Percentiles rank a stretch among this genome's conserved stretches.
Conservation (phyloP, 306 rosid species). For the Quercus suber region DNA sequence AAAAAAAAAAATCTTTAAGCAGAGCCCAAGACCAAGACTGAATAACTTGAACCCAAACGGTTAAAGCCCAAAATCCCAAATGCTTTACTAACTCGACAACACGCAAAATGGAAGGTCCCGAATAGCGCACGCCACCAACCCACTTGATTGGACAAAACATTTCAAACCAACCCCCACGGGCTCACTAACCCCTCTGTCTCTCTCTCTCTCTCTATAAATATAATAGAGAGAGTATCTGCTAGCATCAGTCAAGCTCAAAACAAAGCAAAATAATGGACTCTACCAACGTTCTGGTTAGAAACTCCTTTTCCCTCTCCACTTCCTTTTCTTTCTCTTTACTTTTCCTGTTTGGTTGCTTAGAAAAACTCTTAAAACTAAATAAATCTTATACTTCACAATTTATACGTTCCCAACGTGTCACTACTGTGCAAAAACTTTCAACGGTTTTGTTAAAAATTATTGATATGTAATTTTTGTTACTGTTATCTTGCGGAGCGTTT, state of each 20-base stretch:
- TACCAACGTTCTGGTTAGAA: not conserved
- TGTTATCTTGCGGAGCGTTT: too few species aligned
- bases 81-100: not conserved
- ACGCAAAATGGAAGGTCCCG: too few species aligned
- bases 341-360: not conserved
- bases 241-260: not conserved
- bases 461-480: too few species aligned
- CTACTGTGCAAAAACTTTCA: not conserved
- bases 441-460: too few species aligned
- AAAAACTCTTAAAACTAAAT: not conserved
- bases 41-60: too few species aligned
- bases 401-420: not conserved
- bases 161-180: not conserved
- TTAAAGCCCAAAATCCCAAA: not conserved
- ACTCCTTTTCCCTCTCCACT: not conserved
- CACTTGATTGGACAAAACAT: not conserved
- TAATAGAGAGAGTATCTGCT: not conserved
- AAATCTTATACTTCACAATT: not conserved
- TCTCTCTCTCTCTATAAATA: not conserved
- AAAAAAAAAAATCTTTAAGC: too few species aligned
- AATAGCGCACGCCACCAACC: not conserved
- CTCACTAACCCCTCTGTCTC: not conserved
- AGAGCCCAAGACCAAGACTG: too few species aligned
- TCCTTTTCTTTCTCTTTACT: not conserved
- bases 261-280: not conserved